Base-by-base conservation (phyloP, 495 filamentous ascomycete genomes). In the Lasiosphaeria ovina region DNA sequence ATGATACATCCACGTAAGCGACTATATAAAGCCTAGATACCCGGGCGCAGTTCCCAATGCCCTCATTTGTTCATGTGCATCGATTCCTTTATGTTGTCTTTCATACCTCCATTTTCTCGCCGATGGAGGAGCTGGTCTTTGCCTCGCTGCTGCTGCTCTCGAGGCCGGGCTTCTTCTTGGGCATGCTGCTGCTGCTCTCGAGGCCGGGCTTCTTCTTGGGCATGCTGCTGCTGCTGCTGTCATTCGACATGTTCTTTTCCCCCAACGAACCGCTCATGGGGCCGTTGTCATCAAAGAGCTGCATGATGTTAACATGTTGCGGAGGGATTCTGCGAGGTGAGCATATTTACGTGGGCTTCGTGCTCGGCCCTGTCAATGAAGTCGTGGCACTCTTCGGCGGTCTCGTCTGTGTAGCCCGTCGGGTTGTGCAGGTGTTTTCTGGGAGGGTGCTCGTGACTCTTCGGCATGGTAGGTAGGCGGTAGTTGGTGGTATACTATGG, bases 291-390 rank as follows among this genome's bases (percentile, higher is more conserved):
- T 71, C 66, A 34, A 67, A 66, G 45, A 70, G 61, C 65, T 66
- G 31, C 1, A 8, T 10, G 8, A 3, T 33, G 48, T 10, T 33
- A 47, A 16, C 2, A 17, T 24, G 5, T 14, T 34, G 51, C 6
- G 33, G 44, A 24, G 24, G 11, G 42, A 31, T 7, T 9, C 9
- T 34, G 32, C n/a, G 7, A 3, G 42, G 12, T 12, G 32, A 12
- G 32, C 31, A 16, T 35, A 54, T 61, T 31, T 44, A 71, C 68
- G 47, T 71, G 69, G 2, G 69, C 66, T 44, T 69, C 60, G 55
- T 71, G 66, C 59, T 71, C 69, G 53, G 69, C 69, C 16, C 54
- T 55, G 51, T 71, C 64, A 52, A 71, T 71, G 42, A 71, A 35
- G 45, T 71, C 69, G 56, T 71, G 69, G 36, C 59, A 60, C 48